These are phyloP conservation scores for Penicillium sp. DNA, from an alignment of 2,329 filamentous ascomycete genomes.

Conservation along the genomic window DNA sequence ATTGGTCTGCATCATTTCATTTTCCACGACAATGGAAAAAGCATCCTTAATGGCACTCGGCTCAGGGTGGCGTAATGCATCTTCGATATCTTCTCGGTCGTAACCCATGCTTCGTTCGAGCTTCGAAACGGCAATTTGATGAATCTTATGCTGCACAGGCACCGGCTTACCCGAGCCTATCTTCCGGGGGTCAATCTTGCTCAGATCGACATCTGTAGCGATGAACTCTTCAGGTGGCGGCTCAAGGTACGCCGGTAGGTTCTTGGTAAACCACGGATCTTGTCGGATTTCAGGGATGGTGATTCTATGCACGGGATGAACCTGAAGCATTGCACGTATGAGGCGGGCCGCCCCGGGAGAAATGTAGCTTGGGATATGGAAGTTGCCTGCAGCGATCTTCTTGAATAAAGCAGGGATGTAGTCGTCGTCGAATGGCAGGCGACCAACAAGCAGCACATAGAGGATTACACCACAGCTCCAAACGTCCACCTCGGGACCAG, in stretches of 20 bases:
- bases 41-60: constrained; percentile 98
- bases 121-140: constrained; percentile 88
- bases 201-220: constrained; percentile 88
- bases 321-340: constrained; percentile 89
- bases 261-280: constrained; percentile 89
- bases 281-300: constrained; percentile 89
- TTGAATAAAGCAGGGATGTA: constrained; percentile 96
- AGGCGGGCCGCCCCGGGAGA: constrained; percentile 66
- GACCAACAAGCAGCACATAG: constrained; percentile 59
- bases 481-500: constrained; percentile 94
- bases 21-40: constrained; percentile 95
- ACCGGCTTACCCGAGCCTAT: constrained; percentile 73
- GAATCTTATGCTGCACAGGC: constrained; percentile 79
- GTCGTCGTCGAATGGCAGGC: constrained; percentile 92
- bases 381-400: constrained; percentile 92
- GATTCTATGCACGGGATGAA: constrained; percentile 89
- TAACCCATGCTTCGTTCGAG: constrained; percentile 98
- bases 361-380: constrained; percentile 87
- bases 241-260: constrained; percentile 79
- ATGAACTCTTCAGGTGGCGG: constrained; percentile 86
- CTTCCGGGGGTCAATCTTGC: constrained; percentile 75
- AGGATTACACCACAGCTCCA: constrained; percentile 63
- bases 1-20: constrained; percentile 92
- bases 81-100: constrained; percentile 87
- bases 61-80: constrained; percentile 83